Base-by-base conservation (phyloP, 441 rosid genomes). In the Pelargonium hybrid region DNA sequence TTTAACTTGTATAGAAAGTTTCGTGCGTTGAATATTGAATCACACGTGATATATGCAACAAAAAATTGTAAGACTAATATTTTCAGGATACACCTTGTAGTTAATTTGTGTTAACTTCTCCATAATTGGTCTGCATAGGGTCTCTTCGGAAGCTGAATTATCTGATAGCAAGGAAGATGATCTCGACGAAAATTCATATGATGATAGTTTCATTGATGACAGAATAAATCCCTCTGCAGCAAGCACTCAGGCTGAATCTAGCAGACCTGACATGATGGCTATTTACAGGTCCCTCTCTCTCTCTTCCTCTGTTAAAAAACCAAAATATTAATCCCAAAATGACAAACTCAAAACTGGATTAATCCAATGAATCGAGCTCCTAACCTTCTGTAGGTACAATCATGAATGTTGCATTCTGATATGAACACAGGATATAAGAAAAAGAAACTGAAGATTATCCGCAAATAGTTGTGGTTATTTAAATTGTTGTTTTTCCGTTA, bases 141-240 rank as follows among this genome's bases (percentile, higher is more conserved):
- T 87, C 48, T 94, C 98, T 73, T 85, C 88, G 3, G 96, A 83
- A 75, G 84, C 83, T 68, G 97, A 89, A 73, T 39, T 84, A 73
- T 90, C 92, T 15, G 87, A 71, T 43, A 92, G 88, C 71, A 97
- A 90, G 81, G 84, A 78, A 25, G 92, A 75, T 62, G 84, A 78
- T 41, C 45, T 59, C 79, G 86, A 80, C 3, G 74, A 75, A 23
- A 82, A 82, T 76, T 86, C 87, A 21, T 80, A 81, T 73, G 96
- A 88, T 63, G 91, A 85, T 74, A 87, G 96, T 83, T 94, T 94
- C 80, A 94, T 94, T 67, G 96, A 94, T 82, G 93, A 94, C 73
- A 75, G 86, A 73, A 82, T 80, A 77, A 79, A 85, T 77, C 91
- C 84, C 18, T 80, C 90, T 14, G 82, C 78, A 2, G 75, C 84